phyloP scores from a whole-genome alignment of 2,329 filamentous ascomycete genomes.

The Nemania abortiva region DNA sequence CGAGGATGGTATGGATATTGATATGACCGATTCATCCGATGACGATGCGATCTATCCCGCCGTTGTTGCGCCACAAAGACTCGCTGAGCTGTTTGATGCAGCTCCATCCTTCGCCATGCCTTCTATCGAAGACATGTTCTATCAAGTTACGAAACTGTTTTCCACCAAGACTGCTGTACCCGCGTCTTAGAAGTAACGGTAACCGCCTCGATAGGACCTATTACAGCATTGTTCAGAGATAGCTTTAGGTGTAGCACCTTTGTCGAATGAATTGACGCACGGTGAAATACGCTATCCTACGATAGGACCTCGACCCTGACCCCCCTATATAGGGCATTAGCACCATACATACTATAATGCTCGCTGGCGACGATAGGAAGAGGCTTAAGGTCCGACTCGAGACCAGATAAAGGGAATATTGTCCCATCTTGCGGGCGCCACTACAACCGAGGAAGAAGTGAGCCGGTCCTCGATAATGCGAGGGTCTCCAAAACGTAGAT shows the following conservation, averaged over 20 bases:
- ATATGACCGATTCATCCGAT: slow-evolving; percentile 61
- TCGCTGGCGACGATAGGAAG: not conserved
- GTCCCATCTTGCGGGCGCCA: not conserved
- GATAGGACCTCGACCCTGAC: not conserved
- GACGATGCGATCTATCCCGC: slow-evolving; percentile 67
- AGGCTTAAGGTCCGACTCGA: not conserved
- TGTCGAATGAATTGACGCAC: not conserved
- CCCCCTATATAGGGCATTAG: not conserved
- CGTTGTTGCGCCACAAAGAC: slow-evolving; percentile 75
- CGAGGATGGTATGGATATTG: slow-evolving; percentile 60
- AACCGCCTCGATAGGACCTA: not conserved
- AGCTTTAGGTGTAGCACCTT: not conserved
- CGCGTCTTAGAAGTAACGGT: slow-evolving; percentile 36
- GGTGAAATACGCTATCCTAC: not conserved
- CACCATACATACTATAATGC: not conserved
- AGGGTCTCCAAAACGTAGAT: not conserved
- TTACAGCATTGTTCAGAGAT: not conserved
- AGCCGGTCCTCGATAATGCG: not conserved
- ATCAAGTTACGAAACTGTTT: slow-evolving; percentile 75
- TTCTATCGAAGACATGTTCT: slow-evolving; percentile 80
- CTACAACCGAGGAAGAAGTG: not conserved
- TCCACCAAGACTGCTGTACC: slow-evolving; percentile 64
- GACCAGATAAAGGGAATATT: not conserved
- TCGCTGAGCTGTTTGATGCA: slow-evolving; percentile 77
- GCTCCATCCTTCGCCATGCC: slow-evolving; percentile 77